phyloP scores from a whole-genome alignment of 2,329 filamentous ascomycete genomes.

The Tolypocladium cylindrosporum region DNA sequence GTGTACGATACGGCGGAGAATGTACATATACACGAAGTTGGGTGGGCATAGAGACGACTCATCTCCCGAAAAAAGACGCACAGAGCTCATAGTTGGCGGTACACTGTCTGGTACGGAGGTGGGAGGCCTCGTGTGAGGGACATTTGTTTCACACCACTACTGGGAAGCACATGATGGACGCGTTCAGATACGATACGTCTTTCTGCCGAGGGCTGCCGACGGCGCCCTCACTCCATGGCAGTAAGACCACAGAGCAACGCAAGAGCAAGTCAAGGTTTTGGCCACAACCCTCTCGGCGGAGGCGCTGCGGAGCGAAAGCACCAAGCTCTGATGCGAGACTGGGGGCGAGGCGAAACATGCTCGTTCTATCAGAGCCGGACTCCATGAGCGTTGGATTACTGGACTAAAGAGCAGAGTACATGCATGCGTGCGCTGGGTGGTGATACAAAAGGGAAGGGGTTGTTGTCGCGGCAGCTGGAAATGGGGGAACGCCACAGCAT shows the following conservation, averaged over 20 bases:
- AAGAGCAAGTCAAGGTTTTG: constrained; percentile 29
- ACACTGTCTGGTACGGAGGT: neutral
- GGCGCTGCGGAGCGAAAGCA: constrained; percentile 19
- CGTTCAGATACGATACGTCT: constrained; percentile 60
- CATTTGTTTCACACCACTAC: neutral
- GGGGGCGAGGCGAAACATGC: constrained; percentile 13
- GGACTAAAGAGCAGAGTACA: constrained; percentile 59
- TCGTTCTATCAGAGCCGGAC: constrained; percentile 55
- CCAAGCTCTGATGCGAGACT: constrained; percentile 12
- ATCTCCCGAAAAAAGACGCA: constrained; percentile 11
- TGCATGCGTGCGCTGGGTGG: constrained; percentile 10
- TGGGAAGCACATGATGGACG: constrained; percentile 13
- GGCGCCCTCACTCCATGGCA: constrained; percentile 30
- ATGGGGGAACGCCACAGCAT: neutral
- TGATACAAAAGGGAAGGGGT: no score
- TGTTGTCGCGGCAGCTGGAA: neutral
- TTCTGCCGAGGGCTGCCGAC: constrained; percentile 26
- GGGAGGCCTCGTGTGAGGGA: neutral
- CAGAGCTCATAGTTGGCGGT: neutral
- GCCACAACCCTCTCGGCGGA: neutral
- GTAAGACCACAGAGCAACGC: constrained; percentile 51
- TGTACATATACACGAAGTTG: constrained; percentile 8
- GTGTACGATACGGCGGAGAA: constrained; percentile 4
- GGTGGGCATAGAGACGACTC: constrained; percentile 12
- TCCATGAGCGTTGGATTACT: constrained; percentile 46